Percentiles rank a stretch among this genome's conserved stretches.
Conservation (phyloP, 495 filamentous ascomycete genomes). For the Trichoderma erinaceum region DNA sequence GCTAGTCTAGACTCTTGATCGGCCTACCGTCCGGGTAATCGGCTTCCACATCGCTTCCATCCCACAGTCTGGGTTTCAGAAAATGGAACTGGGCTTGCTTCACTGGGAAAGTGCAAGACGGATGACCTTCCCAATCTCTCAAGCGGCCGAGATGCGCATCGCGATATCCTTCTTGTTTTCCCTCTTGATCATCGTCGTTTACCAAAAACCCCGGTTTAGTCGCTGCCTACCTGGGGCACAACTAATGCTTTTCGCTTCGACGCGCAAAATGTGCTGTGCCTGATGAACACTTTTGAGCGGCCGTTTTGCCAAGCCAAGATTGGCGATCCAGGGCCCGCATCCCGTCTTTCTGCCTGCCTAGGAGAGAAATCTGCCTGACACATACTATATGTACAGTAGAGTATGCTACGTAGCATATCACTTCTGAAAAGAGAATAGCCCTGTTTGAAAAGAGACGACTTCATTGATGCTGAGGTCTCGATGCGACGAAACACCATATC, state of each 20-base stretch:
- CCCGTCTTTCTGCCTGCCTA: background rate
- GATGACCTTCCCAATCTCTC: conserved; percentile 11
- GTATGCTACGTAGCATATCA: background rate
- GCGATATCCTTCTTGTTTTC: background rate
- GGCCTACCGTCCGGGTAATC: conserved; percentile 11
- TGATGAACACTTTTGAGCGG: background rate
- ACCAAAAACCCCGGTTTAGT: too few species aligned
- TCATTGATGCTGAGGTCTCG: too few species aligned
- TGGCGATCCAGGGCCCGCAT: background rate
- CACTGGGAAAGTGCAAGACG: background rate
- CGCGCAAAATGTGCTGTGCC: background rate
- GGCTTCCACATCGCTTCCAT: background rate
- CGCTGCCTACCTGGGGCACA: too few species aligned
- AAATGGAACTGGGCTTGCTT: conserved; percentile 10
- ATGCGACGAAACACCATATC: too few species aligned
- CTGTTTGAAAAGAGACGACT: background rate
- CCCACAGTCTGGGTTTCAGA: conserved; percentile 11
- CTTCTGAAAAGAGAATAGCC: background rate
- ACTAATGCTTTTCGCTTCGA: background rate
- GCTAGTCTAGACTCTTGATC: conserved; percentile 12
- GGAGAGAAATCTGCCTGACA: background rate
- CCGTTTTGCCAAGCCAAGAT: background rate
- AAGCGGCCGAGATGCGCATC: background rate
- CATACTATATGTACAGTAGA: too few species aligned
- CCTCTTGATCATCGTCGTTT: background rate